phyloP scores from a whole-genome alignment of 768 basidiomycete genomes.

The Trametes elegans region DNA sequence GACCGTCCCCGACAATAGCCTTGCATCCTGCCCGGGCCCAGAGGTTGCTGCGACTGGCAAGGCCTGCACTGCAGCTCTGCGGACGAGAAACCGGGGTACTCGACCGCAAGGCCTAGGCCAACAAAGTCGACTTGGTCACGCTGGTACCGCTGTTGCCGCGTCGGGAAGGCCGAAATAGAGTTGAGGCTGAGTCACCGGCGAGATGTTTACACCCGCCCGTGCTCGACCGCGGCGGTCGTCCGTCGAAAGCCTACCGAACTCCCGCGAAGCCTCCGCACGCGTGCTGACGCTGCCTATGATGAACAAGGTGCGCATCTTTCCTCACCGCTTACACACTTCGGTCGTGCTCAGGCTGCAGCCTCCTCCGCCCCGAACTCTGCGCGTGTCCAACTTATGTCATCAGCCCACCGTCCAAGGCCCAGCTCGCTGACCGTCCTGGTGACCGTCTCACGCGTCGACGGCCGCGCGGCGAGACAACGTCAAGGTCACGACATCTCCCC shows the following conservation, averaged over 20 bases:
- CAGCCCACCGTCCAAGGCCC: not conserved
- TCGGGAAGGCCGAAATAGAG: not conserved
- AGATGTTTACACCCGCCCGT: not conserved
- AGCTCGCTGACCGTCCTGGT: not conserved
- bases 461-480: not conserved
- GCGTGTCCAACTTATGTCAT: not conserved
- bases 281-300: slow-evolving; percentile 3
- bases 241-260: not conserved
- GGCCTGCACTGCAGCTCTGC: not conserved
- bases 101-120: not conserved
- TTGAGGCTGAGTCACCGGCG: slow-evolving; percentile 1
- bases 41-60: too few species aligned
- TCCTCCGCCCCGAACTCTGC: not conserved
- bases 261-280: not conserved
- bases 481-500: slow-evolving; percentile 1
- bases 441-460: slow-evolving; percentile 1
- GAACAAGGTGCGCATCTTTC: not conserved
- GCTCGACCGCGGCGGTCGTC: not conserved
- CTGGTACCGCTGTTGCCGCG: not conserved
- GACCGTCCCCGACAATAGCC: not conserved
- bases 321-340: not conserved
- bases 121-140: not conserved
- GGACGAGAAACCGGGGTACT: not conserved
- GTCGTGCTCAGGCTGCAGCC: not conserved
- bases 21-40: too few species aligned